Evolutionary conservation across 1,139 yeast species (phyloP), one percentile per base, ranked within the genome.

Genomic region (Geotrichum australiense): DNA sequence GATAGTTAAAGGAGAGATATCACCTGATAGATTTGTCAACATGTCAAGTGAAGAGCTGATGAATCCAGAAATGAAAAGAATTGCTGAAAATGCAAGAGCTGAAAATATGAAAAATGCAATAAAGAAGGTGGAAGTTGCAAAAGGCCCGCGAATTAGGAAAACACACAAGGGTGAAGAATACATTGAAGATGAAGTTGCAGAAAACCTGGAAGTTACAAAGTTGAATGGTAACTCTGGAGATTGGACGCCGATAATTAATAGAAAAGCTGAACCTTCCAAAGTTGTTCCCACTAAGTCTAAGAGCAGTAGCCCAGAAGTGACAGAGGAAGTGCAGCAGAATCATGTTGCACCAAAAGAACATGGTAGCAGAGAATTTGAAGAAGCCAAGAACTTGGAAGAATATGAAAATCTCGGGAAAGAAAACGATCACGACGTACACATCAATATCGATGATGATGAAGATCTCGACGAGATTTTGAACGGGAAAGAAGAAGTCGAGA

Each of bases 121-220:
- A 7, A 62, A 83, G 33, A 76, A 77, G 36, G 73, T 66, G 4
- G 60, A 55, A 16, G 21, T 25, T 7, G n/a, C n/a, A n/a, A 74
- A 73, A 25, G 73, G 67, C 35, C 84, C 84, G 21, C 68, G 80
- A 39, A 77, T 84, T 43, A 70, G 87, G 51, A 68, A 85, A 53
- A 84, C 94, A 2, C 94, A 84, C 56, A 84, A 82, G 57, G 95
- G 95, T 23, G 96, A 86, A 49, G 91, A 84, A 53, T 61, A 82
- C 30, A 69, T 82, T n/a, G 91, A 81, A 41, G 68, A 66, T 11
- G 71, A 68, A 32, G 72, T 70, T 40, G 72, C 68, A 23, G 54
- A 52, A 25, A 15, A 31, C 12, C 19, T n/a, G 19, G 12, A n/a
- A 6, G 5, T n/a, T 11, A 19, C 23, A 45, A 18, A 37, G 33